phyloP scores from a whole-genome alignment of 2,329 filamentous ascomycete species.

The Colletotrichum theobromicola region DNA sequence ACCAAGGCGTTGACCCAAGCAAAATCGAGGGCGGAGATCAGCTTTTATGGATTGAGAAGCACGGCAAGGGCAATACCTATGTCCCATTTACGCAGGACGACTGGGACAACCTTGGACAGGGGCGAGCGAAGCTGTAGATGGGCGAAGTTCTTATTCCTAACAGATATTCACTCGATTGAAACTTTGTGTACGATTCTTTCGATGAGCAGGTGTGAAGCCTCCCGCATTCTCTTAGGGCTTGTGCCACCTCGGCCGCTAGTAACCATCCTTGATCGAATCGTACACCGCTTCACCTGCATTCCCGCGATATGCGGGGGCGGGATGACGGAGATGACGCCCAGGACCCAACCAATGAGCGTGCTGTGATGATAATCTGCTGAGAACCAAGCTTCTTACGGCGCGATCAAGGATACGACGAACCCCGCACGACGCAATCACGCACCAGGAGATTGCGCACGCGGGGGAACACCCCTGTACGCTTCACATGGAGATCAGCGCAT shows the following conservation, averaged over 20 bases:
- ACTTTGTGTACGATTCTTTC: not conserved
- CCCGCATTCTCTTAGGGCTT: not conserved
- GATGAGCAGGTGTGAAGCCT: not conserved
- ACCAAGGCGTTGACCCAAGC: slow-evolving; percentile 11
- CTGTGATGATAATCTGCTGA: not conserved
- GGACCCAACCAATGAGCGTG: not conserved
- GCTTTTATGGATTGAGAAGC: slow-evolving; percentile 59
- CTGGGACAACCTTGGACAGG: slow-evolving; percentile 46
- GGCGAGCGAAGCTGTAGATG: slow-evolving; percentile 3
- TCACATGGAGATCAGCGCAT: slow-evolving; percentile 12
- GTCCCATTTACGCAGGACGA: slow-evolving; percentile 62
- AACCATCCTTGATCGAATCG: not conserved
- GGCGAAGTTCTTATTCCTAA: not conserved
- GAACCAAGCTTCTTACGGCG: not conserved
- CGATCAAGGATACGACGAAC: not conserved
- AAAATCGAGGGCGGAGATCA: slow-evolving; percentile 37
- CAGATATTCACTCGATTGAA: not conserved
- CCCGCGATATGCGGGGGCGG: not conserved
- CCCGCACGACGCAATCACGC: slow-evolving; percentile 2
- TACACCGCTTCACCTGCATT: not conserved
- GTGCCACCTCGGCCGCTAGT: not conserved
- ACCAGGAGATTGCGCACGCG: not conserved
- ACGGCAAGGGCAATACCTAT: slow-evolving; percentile 58
- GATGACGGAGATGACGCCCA: not conserved
- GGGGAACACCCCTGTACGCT: slow-evolving; percentile 4